Evolutionary conservation across 164 flowering plant species (phyloP), one percentile per base, ranked within the genome.

Genomic region (Magnolia sinica): DNA sequence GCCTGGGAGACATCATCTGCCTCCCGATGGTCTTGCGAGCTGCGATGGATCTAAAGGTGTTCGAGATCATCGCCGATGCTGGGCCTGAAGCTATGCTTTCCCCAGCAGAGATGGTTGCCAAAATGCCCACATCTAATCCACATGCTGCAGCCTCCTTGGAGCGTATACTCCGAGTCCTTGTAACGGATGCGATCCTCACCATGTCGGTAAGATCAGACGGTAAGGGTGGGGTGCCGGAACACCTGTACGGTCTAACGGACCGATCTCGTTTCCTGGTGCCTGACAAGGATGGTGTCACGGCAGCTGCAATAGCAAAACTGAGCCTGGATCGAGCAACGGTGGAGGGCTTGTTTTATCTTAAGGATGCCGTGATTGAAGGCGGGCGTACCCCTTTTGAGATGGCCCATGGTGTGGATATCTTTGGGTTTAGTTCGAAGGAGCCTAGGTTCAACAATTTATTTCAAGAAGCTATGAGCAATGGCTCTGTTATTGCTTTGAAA

Each of bases 131-230:
- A 8, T 55, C 27, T 11, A 79, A 73, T 22, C 70, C 78, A 24
- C 59, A 67, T 49, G 78, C 79, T 3, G 50, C 76, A 0, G 45
- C 66, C n/a, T 23, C 67, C 49, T 64, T 79, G 29, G 76, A 79
- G 1, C 76, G 82, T 4, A 79, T 79, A 8, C 82, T 79, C 16
- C 24, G 79, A 52, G 11, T 79, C 16, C 79, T 79, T 1, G 79
- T 37, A 9, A 72, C 76, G 22, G 68, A 71, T 49, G 10, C 63
- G 4, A 13, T 76, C 23, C 74, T 79, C 14, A 76, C 73, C 1
- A 27, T 68, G 37, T 67, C 52, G 7, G 16, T 19, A n/a, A 2
- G 31, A 76, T 31, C 68, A 7, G 18, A 23, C 24, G 16, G 10
- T 6, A 19, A 2, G 1, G 51, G 16, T 22, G 50, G 4, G 23